These are phyloP conservation scores for Leccinum subrobustum DNA, from an alignment of 1,284 basidiomycete genomes.

Conservation along the genomic window DNA sequence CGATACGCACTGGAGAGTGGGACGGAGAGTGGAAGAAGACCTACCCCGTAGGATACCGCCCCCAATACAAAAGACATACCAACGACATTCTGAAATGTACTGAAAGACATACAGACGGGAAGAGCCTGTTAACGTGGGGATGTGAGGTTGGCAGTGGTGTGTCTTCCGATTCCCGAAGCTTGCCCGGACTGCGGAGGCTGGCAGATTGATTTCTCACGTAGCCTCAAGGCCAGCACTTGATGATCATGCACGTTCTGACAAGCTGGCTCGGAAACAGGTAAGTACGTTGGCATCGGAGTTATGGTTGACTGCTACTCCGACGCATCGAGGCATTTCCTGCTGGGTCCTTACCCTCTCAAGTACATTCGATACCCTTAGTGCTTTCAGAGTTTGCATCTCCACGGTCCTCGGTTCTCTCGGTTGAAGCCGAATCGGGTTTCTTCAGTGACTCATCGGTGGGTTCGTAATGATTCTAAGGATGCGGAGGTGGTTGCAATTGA, in stretches of 20 bases:
- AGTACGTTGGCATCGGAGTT: neutral
- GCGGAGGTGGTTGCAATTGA: slow-evolving; percentile 2
- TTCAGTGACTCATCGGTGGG: slow-evolving; percentile 2
- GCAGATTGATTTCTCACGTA: neutral
- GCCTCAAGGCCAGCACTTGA: neutral
- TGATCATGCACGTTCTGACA: neutral
- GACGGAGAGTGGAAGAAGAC: slow-evolving; percentile 74
- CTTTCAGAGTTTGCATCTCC: slow-evolving; percentile 4
- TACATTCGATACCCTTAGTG: slow-evolving; percentile 4
- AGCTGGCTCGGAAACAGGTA: neutral
- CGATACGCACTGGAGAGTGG: slow-evolving; percentile 67
- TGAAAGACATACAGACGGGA: slow-evolving; percentile 21
- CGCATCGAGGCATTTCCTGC: slow-evolving; percentile 5
- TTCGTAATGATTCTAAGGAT: slow-evolving; percentile 13
- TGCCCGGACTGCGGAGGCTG: neutral
- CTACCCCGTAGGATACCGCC: slow-evolving; percentile 67
- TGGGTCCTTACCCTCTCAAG: slow-evolving; percentile 1
- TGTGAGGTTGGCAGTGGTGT: neutral
- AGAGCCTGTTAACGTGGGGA: neutral
- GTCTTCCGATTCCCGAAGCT: neutral
- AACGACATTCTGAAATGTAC: slow-evolving; percentile 41
- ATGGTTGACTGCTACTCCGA: neutral
- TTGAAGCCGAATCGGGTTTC: slow-evolving; percentile 6
- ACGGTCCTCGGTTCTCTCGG: slow-evolving; percentile 10
- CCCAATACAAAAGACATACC: slow-evolving; percentile 71